These are phyloP conservation scores for Pseudopediastrum boryanum DNA, from an alignment of 139 green algal genomes.

Conservation along the genomic window DNA sequence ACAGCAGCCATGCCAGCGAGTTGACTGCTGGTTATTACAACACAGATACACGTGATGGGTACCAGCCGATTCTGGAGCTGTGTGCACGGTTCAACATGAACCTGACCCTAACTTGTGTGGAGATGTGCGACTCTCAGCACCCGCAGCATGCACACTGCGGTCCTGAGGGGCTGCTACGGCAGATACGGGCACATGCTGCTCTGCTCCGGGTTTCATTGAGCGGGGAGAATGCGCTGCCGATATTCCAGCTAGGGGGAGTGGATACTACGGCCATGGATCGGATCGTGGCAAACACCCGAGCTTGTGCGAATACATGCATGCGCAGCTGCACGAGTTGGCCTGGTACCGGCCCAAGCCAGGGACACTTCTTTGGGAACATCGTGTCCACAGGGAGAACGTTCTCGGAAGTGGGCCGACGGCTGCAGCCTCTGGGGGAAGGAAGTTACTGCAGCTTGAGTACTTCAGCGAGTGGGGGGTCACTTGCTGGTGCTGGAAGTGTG, in stretches of 20 bases:
- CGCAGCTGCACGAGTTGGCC: slow-evolving; percentile 28
- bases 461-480: too few species aligned
- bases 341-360: too few species aligned
- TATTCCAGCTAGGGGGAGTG: slow-evolving; percentile 66
- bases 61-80: slow-evolving; percentile 73
- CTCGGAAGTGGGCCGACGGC: too few species aligned
- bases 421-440: too few species aligned
- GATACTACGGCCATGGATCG: slow-evolving; percentile 74
- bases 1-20: slow-evolving; percentile 88
- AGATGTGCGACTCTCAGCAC: slow-evolving; percentile 98
- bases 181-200: slow-evolving; percentile 72
- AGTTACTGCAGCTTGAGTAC: too few species aligned
- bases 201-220: slow-evolving; percentile 70
- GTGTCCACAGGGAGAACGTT: too few species aligned
- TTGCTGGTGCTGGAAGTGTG: too few species aligned
- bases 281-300: slow-evolving; percentile 72
- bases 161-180: slow-evolving; percentile 87
- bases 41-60: slow-evolving; percentile 78
- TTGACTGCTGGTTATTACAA: slow-evolving; percentile 98
- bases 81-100: slow-evolving; percentile 71
- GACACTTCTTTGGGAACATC: too few species aligned
- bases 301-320: slow-evolving; percentile 25
- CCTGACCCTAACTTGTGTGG: slow-evolving; percentile 97
- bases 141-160: slow-evolving; percentile 81
- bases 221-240: slow-evolving; percentile 95